Evolutionary conservation across 345 rosid genomes (phyloP).

Genomic region (Camelina laxa): DNA sequence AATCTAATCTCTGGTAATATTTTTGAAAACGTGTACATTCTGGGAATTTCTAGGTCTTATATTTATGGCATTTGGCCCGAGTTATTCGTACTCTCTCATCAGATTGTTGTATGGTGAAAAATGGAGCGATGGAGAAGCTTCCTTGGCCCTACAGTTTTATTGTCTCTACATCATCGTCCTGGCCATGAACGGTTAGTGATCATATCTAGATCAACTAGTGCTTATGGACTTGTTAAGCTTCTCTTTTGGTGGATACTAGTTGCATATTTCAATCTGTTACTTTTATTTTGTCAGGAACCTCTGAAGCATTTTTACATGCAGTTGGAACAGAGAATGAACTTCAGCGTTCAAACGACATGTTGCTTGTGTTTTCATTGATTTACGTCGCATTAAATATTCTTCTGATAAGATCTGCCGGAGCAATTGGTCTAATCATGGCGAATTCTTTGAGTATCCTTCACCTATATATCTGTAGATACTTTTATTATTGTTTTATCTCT

Average conservation of each 20-base stretch:
- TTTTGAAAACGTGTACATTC: not conserved
- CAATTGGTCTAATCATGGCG: conserved; percentile 88
- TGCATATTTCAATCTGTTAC: not conserved
- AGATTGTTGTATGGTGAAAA: conserved; percentile 83
- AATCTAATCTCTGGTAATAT: not conserved
- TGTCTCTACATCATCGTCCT: conserved; percentile 79
- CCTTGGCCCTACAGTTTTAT: conserved; percentile 76
- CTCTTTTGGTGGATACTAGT: not conserved
- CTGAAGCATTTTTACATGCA: conserved; percentile 95
- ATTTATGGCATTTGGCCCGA: conserved; percentile 95
- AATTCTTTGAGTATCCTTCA: conserved; percentile 85
- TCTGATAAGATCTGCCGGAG: conserved; percentile 76
- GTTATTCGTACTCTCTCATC: conserved; percentile 91
- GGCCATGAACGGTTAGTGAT: conserved; percentile 78
- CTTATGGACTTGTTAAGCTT: conserved; percentile 3
- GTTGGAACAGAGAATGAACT: conserved; percentile 83
- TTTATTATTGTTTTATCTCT: not conserved
- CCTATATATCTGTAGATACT: not conserved
- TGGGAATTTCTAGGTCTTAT: conserved; percentile 58
- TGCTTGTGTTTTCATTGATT: conserved; percentile 75
- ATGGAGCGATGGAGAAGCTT: conserved; percentile 99
- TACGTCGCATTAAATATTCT: conserved; percentile 64
- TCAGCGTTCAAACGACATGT: conserved; percentile 72
- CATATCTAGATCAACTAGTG: conserved; percentile 10
- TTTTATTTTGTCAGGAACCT: conserved; percentile 66